phyloP scores from a whole-genome alignment of 2,329 filamentous ascomycete species.

The Exophiala sp. region DNA sequence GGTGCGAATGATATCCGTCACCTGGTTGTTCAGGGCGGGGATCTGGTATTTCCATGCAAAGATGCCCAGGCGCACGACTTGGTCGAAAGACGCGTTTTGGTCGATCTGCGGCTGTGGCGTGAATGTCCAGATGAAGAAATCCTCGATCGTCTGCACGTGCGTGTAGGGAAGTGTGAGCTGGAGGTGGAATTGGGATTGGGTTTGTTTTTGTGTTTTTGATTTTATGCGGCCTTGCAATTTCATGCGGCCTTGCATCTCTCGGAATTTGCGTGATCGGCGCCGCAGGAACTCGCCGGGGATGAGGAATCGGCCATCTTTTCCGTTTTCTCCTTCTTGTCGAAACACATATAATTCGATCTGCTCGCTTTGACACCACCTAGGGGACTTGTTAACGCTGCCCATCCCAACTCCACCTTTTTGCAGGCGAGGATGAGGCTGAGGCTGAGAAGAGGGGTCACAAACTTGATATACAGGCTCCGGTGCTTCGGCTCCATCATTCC shows the following conservation, averaged over 20 bases:
- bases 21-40: slow-evolving; percentile 22
- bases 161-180: slow-evolving; percentile 5
- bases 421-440: too few species aligned
- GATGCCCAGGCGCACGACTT: slow-evolving; percentile 18
- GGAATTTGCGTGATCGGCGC: slow-evolving; percentile 18
- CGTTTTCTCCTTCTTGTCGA: background rate
- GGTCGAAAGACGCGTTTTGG: slow-evolving; percentile 9
- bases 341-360: slow-evolving; percentile 9
- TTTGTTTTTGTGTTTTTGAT: too few species aligned
- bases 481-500: slow-evolving; percentile 9
- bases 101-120: slow-evolving; percentile 11
- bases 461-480: slow-evolving; percentile 15
- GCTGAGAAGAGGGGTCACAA: too few species aligned
- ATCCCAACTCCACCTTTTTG: too few species aligned
- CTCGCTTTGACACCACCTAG: slow-evolving; percentile 21
- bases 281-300: slow-evolving; percentile 17
- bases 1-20: slow-evolving; percentile 18
- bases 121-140: slow-evolving; percentile 22
- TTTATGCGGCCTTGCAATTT: background rate
- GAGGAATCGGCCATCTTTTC: background rate
- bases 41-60: slow-evolving; percentile 22
- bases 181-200: too few species aligned
- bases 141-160: slow-evolving; percentile 11
- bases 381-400: background rate
- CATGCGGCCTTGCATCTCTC: slow-evolving; percentile 3